These are phyloP conservation scores for Sarocladium strictum DNA, from an alignment of 2,329 filamentous ascomycete species.

Conservation along the genomic window DNA sequence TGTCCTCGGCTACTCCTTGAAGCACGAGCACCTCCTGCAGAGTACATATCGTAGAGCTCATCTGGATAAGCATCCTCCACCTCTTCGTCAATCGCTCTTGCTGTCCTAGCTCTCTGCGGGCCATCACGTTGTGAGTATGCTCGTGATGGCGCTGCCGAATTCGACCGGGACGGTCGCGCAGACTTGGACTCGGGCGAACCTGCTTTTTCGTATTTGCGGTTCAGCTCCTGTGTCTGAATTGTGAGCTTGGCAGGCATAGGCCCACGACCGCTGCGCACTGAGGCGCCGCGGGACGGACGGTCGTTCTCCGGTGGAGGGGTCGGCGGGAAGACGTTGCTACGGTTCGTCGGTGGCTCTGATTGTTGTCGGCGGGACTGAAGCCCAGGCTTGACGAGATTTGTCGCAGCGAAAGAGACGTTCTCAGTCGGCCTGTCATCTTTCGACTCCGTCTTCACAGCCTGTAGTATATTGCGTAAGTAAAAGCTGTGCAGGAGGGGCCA, in stretches of 20 bases:
- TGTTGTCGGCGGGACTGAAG: constrained; percentile 76
- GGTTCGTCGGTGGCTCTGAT: constrained; percentile 72
- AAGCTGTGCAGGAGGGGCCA: constrained; percentile 15
- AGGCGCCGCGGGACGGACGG: constrained; percentile 53
- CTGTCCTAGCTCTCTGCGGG: constrained; percentile 19
- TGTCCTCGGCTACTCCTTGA: constrained; percentile 26
- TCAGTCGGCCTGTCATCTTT: constrained; percentile 78
- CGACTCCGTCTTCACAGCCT: constrained; percentile 47
- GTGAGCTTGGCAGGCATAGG: constrained; percentile 58
- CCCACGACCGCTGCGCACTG: constrained; percentile 51
- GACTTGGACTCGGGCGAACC: constrained; percentile 37
- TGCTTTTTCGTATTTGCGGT: constrained; percentile 50
- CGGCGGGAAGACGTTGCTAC: constrained; percentile 80
- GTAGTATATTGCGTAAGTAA: not conserved
- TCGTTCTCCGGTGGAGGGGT: constrained; percentile 94
- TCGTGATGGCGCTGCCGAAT: constrained; percentile 39
- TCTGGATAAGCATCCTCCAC: constrained; percentile 56
- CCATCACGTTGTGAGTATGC: constrained; percentile 36
- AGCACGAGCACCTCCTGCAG: constrained; percentile 30
- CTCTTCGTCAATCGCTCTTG: constrained; percentile 37
- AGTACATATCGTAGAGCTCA: constrained; percentile 63
- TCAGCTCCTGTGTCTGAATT: constrained; percentile 49
- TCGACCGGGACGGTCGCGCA: constrained; percentile 34
- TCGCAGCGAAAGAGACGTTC: constrained; percentile 84
- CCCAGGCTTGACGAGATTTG: constrained; percentile 85